Conservation (phyloP, 23 red algal species). For the Agarophyton chilense region DNA sequence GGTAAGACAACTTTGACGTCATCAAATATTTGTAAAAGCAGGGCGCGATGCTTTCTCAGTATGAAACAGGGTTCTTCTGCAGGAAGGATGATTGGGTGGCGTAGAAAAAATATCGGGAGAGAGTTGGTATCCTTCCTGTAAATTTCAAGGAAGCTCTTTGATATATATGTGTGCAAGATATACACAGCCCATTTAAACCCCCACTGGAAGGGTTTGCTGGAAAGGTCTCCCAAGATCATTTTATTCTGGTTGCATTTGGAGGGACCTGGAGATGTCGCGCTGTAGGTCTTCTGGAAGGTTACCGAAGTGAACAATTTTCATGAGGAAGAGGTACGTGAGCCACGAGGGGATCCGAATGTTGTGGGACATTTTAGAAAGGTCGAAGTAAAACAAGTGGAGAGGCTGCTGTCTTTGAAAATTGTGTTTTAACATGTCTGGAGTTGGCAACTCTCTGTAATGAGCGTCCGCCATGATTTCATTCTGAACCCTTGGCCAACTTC, state of each 20-base stretch:
- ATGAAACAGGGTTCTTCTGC: no score
- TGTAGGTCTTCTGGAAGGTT: background rate
- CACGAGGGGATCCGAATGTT: background rate
- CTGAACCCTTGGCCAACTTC: background rate
- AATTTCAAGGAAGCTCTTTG: background rate
- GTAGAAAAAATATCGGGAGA: background rate
- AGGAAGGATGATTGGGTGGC: background rate
- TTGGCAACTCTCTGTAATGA: background rate
- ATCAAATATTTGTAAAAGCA: no score
- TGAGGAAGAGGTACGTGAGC: background rate
- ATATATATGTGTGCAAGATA: slow-evolving; percentile 4
- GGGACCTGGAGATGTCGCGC: background rate
- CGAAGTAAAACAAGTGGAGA: background rate
- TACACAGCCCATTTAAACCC: slow-evolving; percentile 41
- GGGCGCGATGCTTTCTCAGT: no score
- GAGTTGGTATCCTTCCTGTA: background rate
- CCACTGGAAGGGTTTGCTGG: slow-evolving; percentile 9
- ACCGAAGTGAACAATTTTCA: background rate
- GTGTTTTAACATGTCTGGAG: slow-evolving; percentile 2
- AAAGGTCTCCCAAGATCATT: background rate
- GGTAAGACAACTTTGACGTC: no score
- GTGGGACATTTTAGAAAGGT: slow-evolving; percentile 31
- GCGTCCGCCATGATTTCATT: slow-evolving; percentile 14
- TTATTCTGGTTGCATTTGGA: background rate
- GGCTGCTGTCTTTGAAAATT: background rate